Base-by-base conservation (phyloP, 1,284 basidiomycete species). In the Psilocybe mexicana region DNA sequence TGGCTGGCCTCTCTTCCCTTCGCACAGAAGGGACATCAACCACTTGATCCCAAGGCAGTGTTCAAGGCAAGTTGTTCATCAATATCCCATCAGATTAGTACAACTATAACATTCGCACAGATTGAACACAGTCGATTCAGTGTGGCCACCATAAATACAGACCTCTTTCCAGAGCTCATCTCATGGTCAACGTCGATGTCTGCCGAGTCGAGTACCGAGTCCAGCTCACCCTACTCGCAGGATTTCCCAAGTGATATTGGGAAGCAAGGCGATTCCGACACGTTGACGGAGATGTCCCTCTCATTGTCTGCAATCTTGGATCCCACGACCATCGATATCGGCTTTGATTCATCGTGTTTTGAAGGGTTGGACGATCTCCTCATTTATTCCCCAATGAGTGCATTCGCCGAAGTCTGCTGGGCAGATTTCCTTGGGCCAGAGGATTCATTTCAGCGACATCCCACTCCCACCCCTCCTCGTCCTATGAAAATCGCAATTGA, bases 321-420 rank as follows among this genome's bases (percentile, higher is more conserved):
- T 54, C 69, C 66, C 23, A 75, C 74, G 11, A 71, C 72, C 0
- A 64, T 75, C 28, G 67, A 71, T 14, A 61, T 72, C 52, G 72
- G 68, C n/a, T 75, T 76, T 54, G 72, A 78, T 63, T 45, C 64
- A 35, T 69, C 71, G 44, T 74, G 73, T 60, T 62, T 78, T 14
- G 67, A 73, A n/a, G 74, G 74, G 3, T 68, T 78, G 7, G 76
- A 76, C 44, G 70, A 74, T 52, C 61, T 68, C n/a, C 67, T 76
- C 24, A 63, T 76, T 8, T 68, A 70, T 43, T 69, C 65, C 24
- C 76, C 76, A 6, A 57, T 57, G 14, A 69, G 71, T 25, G 70
- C 75, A 6, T 77, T 74, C 55, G 66, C 70, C 7, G 69, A 72
- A 12, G 60, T 68, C 18, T 76, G 74, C 60, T 77, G 72, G 72